Conservation (phyloP, 2,329 filamentous ascomycete species). For the Hirsutella rhossiliensis region DNA sequence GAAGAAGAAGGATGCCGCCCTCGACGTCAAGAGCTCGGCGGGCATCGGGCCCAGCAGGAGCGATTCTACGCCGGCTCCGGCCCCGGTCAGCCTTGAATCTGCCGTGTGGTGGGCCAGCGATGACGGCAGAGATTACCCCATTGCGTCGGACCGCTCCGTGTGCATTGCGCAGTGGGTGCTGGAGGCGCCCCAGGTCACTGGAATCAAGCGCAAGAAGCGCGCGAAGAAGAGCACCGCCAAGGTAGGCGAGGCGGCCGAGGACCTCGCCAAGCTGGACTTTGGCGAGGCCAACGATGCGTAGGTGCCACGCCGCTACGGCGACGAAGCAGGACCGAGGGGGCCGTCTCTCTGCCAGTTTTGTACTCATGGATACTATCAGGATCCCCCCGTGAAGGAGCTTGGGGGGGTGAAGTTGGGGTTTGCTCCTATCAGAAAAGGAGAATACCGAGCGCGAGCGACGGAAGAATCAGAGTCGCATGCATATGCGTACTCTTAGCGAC, state of each 20-base stretch:
- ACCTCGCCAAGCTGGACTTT: not conserved
- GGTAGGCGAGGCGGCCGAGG: not conserved
- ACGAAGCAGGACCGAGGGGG: too few relatives aligned
- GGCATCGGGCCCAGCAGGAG: not conserved
- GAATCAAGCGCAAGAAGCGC: conserved; percentile 25
- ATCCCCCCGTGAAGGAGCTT: too few relatives aligned
- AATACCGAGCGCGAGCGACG: too few relatives aligned
- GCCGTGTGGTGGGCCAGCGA: conserved; percentile 41
- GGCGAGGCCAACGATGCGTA: conserved; percentile 1
- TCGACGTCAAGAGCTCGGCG: too few relatives aligned
- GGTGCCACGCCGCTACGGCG: too few relatives aligned
- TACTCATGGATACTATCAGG: too few relatives aligned
- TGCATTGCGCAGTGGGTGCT: conserved; percentile 59
- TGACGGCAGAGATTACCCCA: conserved; percentile 55
- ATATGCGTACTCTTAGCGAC: too few relatives aligned
- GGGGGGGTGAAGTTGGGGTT: too few relatives aligned
- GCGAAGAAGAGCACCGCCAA: conserved; percentile 10
- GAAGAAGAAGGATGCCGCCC: too few relatives aligned
- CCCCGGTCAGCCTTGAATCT: not conserved
- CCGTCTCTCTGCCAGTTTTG: too few relatives aligned
- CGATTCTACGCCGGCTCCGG: not conserved
- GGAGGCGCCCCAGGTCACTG: conserved; percentile 36
- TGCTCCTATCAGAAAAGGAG: too few relatives aligned
- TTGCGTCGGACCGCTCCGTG: conserved; percentile 57
- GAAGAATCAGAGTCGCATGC: too few relatives aligned